A percentile compares a stretch with the other conserved stretches of the same genome.
Conservation (phyloP, 768 basidiomycete species). For the Leccinum pellstonianum region DNA sequence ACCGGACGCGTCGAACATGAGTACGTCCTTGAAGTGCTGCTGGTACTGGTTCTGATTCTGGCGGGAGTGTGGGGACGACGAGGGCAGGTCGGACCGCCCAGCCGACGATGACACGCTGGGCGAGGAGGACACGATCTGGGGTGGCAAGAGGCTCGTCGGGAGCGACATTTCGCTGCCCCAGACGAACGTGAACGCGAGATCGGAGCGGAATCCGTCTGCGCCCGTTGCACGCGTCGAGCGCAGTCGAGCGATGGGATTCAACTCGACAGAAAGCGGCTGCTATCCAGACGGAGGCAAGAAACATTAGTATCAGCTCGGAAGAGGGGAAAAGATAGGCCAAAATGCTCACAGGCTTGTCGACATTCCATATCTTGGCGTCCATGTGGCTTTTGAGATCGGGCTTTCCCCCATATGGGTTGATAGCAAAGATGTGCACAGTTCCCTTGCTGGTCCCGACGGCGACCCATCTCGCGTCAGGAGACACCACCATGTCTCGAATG, state of each 20-base stretch:
- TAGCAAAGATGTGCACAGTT: slow-evolving; percentile 70
- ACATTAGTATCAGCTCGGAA: background rate
- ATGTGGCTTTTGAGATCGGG: slow-evolving; percentile 63
- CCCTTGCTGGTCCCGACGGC: slow-evolving; percentile 64
- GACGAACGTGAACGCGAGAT: slow-evolving; percentile 60
- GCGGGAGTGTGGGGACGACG: slow-evolving; percentile 25
- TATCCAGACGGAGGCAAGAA: slow-evolving; percentile 22
- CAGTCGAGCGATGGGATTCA: slow-evolving; percentile 58
- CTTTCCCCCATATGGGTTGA: slow-evolving; percentile 74
- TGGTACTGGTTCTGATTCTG: slow-evolving; percentile 38
- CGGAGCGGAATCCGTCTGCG: slow-evolving; percentile 32
- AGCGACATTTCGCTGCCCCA: slow-evolving; percentile 30
- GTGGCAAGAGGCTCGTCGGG: slow-evolving; percentile 41
- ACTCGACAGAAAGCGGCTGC: slow-evolving; percentile 52
- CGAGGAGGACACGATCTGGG: slow-evolving; percentile 24
- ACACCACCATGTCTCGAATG: slow-evolving; percentile 48
- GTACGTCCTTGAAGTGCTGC: slow-evolving; percentile 60
- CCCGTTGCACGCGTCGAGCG: slow-evolving; percentile 34
- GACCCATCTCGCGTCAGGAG: slow-evolving; percentile 61
- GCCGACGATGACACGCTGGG: slow-evolving; percentile 25
- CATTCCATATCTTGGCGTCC: slow-evolving; percentile 50
- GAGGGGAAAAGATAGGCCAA: background rate
- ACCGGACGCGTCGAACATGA: slow-evolving; percentile 64
- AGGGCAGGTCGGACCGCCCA: slow-evolving; percentile 29
- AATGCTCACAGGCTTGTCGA: slow-evolving; percentile 42